Evolutionary conservation across 225 moss, liverwort and hornwort genomes (phyloP).

Genomic region (Sphagnum tenellum): DNA sequence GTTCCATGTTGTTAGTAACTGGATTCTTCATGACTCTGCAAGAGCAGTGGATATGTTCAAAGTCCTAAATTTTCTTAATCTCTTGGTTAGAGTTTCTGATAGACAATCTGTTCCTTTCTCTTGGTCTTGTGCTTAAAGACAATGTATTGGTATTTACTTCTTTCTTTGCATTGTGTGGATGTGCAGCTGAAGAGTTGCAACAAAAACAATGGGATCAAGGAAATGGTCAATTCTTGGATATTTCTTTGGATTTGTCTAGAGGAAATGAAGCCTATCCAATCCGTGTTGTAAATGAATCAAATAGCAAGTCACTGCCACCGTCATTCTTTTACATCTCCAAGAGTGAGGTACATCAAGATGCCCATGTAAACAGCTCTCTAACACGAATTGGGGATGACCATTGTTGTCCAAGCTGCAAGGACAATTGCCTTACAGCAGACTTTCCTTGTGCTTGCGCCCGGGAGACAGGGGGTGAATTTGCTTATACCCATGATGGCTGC

Average conservation of each 20-base stretch:
- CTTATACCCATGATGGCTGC: slow-evolving; percentile 59
- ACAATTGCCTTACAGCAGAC: slow-evolving; percentile 55
- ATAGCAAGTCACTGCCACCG: slow-evolving; percentile 50
- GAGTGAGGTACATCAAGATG: slow-evolving; percentile 62
- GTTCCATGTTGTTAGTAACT: too few species aligned
- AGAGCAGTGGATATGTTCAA: too few species aligned
- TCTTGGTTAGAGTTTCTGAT: too few species aligned
- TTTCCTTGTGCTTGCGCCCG: slow-evolving; percentile 64
- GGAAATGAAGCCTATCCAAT: slow-evolving; percentile 65
- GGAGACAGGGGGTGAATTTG: slow-evolving; percentile 84
- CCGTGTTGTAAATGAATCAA: slow-evolving; percentile 71
- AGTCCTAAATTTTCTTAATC: too few species aligned
- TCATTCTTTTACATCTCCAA: slow-evolving; percentile 70
- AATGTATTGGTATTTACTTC: background rate
- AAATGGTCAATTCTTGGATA: slow-evolving; percentile 24
- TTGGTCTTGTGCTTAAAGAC: background rate
- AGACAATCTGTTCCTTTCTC: too few species aligned
- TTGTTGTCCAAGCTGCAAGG: slow-evolving; percentile 58
- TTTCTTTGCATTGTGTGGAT: background rate
- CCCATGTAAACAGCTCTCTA: slow-evolving; percentile 61
- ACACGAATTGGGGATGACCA: slow-evolving; percentile 81
- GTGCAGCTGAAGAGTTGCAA: slow-evolving; percentile 2
- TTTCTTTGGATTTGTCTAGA: slow-evolving; percentile 55
- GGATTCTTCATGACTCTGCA: too few species aligned
- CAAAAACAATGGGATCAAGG: slow-evolving; percentile 6